Evolutionary conservation across 768 basidiomycete genomes (phyloP), one percentile per base, ranked within the genome.

Genomic region (Lyophyllum semitale): DNA sequence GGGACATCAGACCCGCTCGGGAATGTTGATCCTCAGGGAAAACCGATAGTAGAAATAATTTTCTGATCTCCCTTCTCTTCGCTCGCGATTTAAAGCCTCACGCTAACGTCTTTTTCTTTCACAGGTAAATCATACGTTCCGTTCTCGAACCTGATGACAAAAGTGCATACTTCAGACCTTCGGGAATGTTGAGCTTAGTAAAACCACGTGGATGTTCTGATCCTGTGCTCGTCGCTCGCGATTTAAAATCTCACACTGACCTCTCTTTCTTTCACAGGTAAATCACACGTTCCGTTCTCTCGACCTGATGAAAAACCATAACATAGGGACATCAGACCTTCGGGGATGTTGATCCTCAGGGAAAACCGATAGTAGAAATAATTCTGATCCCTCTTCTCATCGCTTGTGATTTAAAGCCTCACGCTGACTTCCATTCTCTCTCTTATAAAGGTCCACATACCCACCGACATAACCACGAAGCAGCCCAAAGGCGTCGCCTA

Each of bases 301-400:
- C 22, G 53, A 41, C 33, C 55, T 63, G 79, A 80, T 78, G 79
- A 75, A 59, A n/a, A 78, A 74, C n/a, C n/a, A 64, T 54, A 69
- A 69, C 59, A 78, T 84, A 84, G 82, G 83, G 83, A 84, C n/a
- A 85, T 80, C 84, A 84, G 81, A 84, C 80, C 77, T 76, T 70
- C 66, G 73, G 74, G 81, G 53, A 77, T 85, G 83, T 67, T 84
- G 83, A 85, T 79, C 73, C 75, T 72, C 59, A 64, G 72, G 80
- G 82, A 79, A 76, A 79, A 73, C 73, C 74, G 79, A 85, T 60
- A 60, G 59, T 60, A 57, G 50, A 55, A 44, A 48, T 52, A n/a
- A 63, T 63, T 62, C 64, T 73, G 72, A 51, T 49, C 46, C 44
- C 25, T 51, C 18, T 37, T 29, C 33, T 35, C 30, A 29, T 23